Evolutionary conservation across 441 rosid genomes (phyloP).

Genomic region (Mallotus japonicus): DNA sequence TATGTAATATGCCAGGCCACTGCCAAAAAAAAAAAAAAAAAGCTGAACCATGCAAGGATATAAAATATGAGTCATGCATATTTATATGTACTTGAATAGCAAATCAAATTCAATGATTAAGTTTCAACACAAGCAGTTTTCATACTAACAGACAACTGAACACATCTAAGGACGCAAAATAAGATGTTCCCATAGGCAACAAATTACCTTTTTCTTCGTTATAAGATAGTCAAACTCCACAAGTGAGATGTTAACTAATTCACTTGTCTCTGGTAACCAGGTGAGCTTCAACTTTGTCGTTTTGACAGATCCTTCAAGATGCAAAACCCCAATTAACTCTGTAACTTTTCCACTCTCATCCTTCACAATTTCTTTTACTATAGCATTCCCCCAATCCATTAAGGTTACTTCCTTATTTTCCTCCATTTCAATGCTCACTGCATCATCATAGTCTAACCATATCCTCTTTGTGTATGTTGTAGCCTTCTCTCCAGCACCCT

Average conservation of each 20-base stretch:
- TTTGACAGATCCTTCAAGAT: constrained; percentile 93
- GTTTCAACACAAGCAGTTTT: neutral
- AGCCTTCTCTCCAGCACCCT: constrained; percentile 92
- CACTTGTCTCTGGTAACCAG: constrained; percentile 76
- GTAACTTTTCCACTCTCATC: constrained; percentile 57
- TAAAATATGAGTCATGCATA: neutral
- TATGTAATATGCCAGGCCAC: neutral
- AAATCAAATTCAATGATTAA: neutral
- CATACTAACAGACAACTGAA: neutral
- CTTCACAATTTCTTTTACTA: constrained; percentile 66
- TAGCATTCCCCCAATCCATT: constrained; percentile 99
- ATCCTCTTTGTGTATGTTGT: constrained; percentile 74
- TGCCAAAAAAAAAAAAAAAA: no score
- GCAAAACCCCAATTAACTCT: constrained; percentile 60
- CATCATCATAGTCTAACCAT: constrained; percentile 85
- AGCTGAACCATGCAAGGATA: neutral
- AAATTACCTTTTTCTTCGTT: constrained; percentile 74
- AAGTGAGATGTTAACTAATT: constrained; percentile 54
- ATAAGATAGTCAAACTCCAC: constrained; percentile 78
- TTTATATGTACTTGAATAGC: neutral
- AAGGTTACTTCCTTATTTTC: constrained; percentile 70
- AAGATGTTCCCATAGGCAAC: neutral
- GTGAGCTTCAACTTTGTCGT: constrained; percentile 90
- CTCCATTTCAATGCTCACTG: constrained; percentile 41
- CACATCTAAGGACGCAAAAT: neutral